Evolutionary conservation across 495 filamentous ascomycete genomes (phyloP), one percentile per base, ranked within the genome.

Genomic region (Sabuloglossum arenarium): DNA sequence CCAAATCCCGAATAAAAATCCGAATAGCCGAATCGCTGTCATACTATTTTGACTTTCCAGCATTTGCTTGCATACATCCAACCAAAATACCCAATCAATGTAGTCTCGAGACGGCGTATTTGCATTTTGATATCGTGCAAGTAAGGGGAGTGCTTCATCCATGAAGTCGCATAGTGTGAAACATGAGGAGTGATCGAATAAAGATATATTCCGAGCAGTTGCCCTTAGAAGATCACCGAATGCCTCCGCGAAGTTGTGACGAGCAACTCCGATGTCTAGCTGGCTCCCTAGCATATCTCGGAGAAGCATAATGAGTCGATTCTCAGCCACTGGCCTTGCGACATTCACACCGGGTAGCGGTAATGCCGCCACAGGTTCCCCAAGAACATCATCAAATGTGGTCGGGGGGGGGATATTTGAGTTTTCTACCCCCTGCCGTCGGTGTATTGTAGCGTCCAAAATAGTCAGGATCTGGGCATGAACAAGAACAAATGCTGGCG

Each of bases 121-220:
- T 42, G 69, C 72, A 56, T 75, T 70, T 27, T 74, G 71, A 59
- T 75, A 83, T 39, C 78, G 74, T 28, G 72, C 69, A 49, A 84
- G 62, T 32, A 84, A 79, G 39, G 74, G 67, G 32, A 85, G 69
- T 11, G 74, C 71, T 64, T 97, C 88, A 64, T 97, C 88, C 29
- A 95, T 72, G 57, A 97, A 88, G 63, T 97, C 91, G 68, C 88
- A 93, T 23, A 97, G 73, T 25, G 87, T 80, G 62, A 91, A 95
- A 65, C 91, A 96, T 16, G 88, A 86, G 67, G 81, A 82, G 59
- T 90, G 84, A 63, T 97, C 82, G 62, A 82, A 97, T 19, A 86
- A 68, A 0, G 88, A 91, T 1, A 81, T 93, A 56, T 77, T 78
- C 62, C 80, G 79, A 9, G 86, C 81, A 11, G 80, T 75, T 10